Percentiles rank a stretch among this genome's conserved stretches.
phyloP scores from a whole-genome alignment of 2,329 filamentous ascomycete genomes.

The Fusarium pininemorale region DNA sequence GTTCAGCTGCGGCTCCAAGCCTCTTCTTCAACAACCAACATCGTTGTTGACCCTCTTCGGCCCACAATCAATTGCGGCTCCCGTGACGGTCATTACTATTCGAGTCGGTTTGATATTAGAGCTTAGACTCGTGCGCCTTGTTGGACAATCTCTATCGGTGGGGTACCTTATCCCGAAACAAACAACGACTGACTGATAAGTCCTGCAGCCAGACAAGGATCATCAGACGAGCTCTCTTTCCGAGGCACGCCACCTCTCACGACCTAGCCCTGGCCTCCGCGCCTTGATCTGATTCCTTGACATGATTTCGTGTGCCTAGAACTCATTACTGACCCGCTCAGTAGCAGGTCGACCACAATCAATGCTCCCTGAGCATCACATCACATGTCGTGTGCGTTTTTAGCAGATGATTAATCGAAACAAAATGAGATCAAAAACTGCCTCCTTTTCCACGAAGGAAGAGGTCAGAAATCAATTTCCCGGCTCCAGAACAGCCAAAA shows the following conservation, averaged over 20 bases:
- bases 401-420: conserved; percentile 2
- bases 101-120: background rate
- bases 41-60: conserved; percentile 1
- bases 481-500: conserved; percentile 35
- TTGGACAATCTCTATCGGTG: conserved; percentile 22
- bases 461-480: conserved; percentile 41
- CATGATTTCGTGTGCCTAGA: conserved; percentile 37
- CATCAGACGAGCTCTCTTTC: conserved; percentile 42
- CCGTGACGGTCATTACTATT: background rate
- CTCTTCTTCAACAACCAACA: background rate
- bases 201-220: conserved; percentile 36
- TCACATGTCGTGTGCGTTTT: conserved; percentile 29
- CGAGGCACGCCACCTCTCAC: conserved; percentile 42
- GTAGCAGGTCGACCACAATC: conserved; percentile 7
- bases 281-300: conserved; percentile 39
- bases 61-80: background rate
- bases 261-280: conserved; percentile 34
- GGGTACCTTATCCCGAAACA: conserved; percentile 30
- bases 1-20: conserved; percentile 28
- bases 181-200: conserved; percentile 39
- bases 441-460: conserved; percentile 19
- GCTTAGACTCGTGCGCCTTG: conserved; percentile 16
- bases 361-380: conserved; percentile 29
- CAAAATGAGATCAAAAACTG: conserved; percentile 18
- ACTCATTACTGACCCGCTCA: conserved; percentile 30